Conservation (phyloP, 108 stramenopile species). For the Parmales sp. region DNA sequence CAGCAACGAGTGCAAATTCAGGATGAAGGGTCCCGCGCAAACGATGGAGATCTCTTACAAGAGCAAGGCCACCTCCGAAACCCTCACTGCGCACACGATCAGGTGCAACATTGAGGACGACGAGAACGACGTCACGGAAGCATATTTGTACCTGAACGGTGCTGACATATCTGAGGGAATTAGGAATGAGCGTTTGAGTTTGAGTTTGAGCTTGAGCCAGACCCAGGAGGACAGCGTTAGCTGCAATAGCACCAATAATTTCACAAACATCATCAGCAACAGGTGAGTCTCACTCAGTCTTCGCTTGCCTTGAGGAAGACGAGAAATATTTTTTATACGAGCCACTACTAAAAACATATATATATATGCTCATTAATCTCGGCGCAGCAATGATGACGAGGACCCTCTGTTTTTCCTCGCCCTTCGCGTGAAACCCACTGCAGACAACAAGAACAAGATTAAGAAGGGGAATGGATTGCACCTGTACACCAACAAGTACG, state of each 20-base stretch:
- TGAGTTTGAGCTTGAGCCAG: conserved; percentile 24
- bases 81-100: not conserved
- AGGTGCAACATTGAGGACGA: not conserved
- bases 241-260: conserved; percentile 9
- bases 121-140: not conserved
- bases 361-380: not conserved
- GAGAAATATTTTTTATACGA: conserved; percentile 27
- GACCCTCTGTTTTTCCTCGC: conserved; percentile 39
- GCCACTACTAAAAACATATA: not conserved
- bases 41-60: not conserved
- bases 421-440: conserved; percentile 33
- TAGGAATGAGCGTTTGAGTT: conserved; percentile 32
- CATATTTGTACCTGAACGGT: no score
- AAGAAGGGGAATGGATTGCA: conserved; percentile 23
- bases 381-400: conserved; percentile 17
- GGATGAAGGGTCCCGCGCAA: not conserved
- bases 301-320: conserved; percentile 36
- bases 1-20: not conserved
- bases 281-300: no score
- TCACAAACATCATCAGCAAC: conserved; percentile 24
- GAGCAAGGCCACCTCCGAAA: not conserved
- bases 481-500: conserved; percentile 22
- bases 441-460: no score
- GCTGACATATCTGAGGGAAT: no score
- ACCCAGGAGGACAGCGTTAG: conserved; percentile 16